Conservation (phyloP, 1,284 basidiomycete genomes). For the Golubevia sp. region DNA sequence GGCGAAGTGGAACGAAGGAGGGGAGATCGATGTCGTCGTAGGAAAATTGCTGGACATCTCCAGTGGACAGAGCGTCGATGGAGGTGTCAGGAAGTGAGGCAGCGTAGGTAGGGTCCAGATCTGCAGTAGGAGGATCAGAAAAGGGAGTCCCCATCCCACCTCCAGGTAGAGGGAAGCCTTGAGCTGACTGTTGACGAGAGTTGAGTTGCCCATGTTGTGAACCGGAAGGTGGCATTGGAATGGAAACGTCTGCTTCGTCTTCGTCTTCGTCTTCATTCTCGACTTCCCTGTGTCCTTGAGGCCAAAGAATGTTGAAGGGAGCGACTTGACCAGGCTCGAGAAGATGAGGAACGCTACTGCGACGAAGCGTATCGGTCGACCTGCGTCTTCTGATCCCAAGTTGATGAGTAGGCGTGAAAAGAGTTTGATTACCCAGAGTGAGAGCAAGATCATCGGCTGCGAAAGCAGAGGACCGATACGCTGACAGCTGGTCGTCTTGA, state of each 20-base stretch:
- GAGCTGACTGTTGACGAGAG: too few relatives aligned
- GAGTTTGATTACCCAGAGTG: conserved; percentile 11
- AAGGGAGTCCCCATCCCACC: too few relatives aligned
- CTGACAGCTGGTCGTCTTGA: too few relatives aligned
- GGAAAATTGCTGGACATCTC: conserved; percentile 3
- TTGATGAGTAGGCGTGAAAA: conserved; percentile 5
- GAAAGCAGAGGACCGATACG: too few relatives aligned
- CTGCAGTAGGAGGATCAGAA: too few relatives aligned
- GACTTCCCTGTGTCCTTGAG: too few relatives aligned
- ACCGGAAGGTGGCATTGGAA: too few relatives aligned
- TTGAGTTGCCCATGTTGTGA: too few relatives aligned
- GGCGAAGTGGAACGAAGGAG: conserved; percentile 8
- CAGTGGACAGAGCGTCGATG: neutral
- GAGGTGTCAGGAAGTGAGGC: conserved; percentile 12
- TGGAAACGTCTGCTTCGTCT: too few relatives aligned
- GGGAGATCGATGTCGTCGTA: conserved; percentile 21
- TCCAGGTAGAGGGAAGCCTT: too few relatives aligned
- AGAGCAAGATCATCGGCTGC: conserved; percentile 11
- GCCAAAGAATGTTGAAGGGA: too few relatives aligned
- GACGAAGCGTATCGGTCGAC: conserved; percentile 32
- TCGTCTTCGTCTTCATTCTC: too few relatives aligned
- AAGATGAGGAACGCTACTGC: conserved; percentile 7
- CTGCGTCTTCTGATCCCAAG: conserved; percentile 19
- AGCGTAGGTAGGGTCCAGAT: conserved; percentile 5
- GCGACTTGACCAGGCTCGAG: neutral